These are phyloP conservation scores for Pichia sp. DNA, from an alignment of 1,139 yeast species.

Conservation along the genomic window DNA sequence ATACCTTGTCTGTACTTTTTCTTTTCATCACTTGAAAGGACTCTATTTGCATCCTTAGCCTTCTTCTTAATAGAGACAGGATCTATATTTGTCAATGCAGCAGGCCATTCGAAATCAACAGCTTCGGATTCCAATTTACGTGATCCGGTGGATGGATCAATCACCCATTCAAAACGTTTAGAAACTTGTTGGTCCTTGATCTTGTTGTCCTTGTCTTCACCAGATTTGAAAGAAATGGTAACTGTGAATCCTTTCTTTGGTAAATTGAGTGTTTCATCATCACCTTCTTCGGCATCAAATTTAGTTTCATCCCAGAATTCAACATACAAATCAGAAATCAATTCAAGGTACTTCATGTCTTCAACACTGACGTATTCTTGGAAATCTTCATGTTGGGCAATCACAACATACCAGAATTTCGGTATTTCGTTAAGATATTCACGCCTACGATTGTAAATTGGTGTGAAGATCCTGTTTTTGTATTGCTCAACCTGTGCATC, in stretches of 20 bases:
- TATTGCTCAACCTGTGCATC: slow-evolving; percentile 53
- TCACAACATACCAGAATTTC: slow-evolving; percentile 72
- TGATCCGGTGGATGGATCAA: slow-evolving; percentile 48
- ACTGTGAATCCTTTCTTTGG: slow-evolving; percentile 52
- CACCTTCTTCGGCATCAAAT: too few relatives aligned
- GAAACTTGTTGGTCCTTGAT: slow-evolving; percentile 52
- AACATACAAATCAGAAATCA: slow-evolving; percentile 49
- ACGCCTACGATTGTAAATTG: slow-evolving; percentile 51
- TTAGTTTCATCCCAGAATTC: slow-evolving; percentile 20
- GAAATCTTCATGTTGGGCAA: slow-evolving; percentile 75
- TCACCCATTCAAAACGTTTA: slow-evolving; percentile 47
- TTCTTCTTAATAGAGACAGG: slow-evolving; percentile 46
- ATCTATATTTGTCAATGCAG: slow-evolving; percentile 48
- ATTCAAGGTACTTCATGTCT: slow-evolving; percentile 67
- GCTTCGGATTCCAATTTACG: slow-evolving; percentile 48
- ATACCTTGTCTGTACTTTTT: slow-evolving; percentile 63
- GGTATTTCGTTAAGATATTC: slow-evolving; percentile 48
- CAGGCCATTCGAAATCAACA: slow-evolving; percentile 60
- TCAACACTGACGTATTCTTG: slow-evolving; percentile 66
- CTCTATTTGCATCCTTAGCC: slow-evolving; percentile 28
- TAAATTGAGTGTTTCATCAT: slow-evolving; percentile 26
- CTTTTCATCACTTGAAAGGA: slow-evolving; percentile 45
- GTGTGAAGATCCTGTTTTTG: slow-evolving; percentile 49
- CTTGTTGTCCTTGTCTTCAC: slow-evolving; percentile 31
- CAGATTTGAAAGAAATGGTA: slow-evolving; percentile 48